A percentile compares a stretch with the other conserved stretches of the same genome.
phyloP scores from a whole-genome alignment of 768 basidiomycete species.

The Termitomyces sp. region DNA sequence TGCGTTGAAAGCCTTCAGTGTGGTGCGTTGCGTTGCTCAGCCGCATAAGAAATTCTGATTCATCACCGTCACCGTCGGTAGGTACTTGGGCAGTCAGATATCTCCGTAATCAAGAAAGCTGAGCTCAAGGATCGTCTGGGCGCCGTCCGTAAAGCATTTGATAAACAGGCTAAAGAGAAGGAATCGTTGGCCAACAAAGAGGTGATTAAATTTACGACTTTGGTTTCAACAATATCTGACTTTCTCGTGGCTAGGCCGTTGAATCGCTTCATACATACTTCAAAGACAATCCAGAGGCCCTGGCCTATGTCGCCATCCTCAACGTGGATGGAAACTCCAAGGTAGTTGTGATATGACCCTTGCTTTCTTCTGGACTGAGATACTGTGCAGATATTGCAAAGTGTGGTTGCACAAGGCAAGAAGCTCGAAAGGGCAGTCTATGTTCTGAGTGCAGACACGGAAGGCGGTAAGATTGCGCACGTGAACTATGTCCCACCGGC shows the following conservation, averaged over 20 bases:
- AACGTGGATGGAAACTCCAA: constrained; percentile 86
- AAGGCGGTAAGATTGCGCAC: constrained; percentile 77
- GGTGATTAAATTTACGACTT: constrained; percentile 36
- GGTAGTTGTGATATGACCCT: constrained; percentile 33
- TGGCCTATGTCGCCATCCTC: constrained; percentile 67
- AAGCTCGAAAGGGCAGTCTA: constrained; percentile 83
- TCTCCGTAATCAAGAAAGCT: constrained; percentile 81
- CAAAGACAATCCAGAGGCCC: constrained; percentile 65
- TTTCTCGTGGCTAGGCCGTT: constrained; percentile 46
- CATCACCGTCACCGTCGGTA: constrained; percentile 26
- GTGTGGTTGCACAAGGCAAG: constrained; percentile 72
- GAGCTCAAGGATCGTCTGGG: constrained; percentile 73
- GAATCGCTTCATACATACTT: constrained; percentile 74
- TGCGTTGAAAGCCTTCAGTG: constrained; percentile 76
- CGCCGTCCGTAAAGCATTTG: constrained; percentile 74
- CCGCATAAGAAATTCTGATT: neutral
- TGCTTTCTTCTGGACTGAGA: constrained; percentile 1
- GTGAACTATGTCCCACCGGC: constrained; percentile 72
- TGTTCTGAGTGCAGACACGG: constrained; percentile 76
- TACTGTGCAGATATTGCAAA: constrained; percentile 61
- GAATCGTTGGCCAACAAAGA: constrained; percentile 75
- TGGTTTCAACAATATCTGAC: neutral
- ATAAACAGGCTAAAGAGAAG: constrained; percentile 80
- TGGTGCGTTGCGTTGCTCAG: constrained; percentile 43
- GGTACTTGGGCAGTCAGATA: constrained; percentile 89